Base-by-base conservation (phyloP, 2,329 filamentous ascomycete genomes). In the Pseudocercospora fijiensis region DNA sequence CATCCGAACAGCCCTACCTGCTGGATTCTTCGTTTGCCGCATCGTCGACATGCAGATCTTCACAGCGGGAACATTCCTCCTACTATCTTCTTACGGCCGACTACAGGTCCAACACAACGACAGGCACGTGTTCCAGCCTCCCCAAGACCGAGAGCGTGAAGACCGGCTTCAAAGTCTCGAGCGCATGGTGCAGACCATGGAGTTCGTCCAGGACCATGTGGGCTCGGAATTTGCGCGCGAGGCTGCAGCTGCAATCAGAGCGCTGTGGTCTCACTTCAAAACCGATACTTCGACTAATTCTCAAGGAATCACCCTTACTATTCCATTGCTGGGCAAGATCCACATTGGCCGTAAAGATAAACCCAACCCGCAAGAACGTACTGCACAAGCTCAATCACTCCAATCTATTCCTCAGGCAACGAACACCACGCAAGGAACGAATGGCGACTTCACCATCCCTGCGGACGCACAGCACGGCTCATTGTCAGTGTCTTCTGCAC, bases 21-120 rank as follows among this genome's bases (percentile, higher is more conserved):
- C 58, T 7, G 70, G 72, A 5, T 74, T 74, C 65, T 74, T 73
- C 45, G 55, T 71, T 7, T 66, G 62, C 55, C 65, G 71, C 2
- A 62, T 73, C 30, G 55, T 73, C 10, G 71, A 73, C 53, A 65
- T 74, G 63, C 72, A 74, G 45, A 67, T 69, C 53, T 56, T 56
- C 24, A 56, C 53, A 3, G 53, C 53, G 2, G 53, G 27, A 9
- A 56, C 28, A 20, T 41, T 56, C 22, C 28, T 56, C 22, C 28
- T 56, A 69, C 69, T 1, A 60, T 69, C 6, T 72, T 71, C 57
- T 61, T 74, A 9, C 59, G 70, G 7, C n/a, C 59, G 22, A 53
- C n/a, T 55, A 18, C 37, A 20, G n/a, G 27, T 13, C 28, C 51
- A 57, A 57, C 30, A 47, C 41, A 41, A 5, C 26, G 51, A 20